These are phyloP conservation scores for Tolypocladium album DNA, from an alignment of 2,329 filamentous ascomycete species.

Conservation along the genomic window DNA sequence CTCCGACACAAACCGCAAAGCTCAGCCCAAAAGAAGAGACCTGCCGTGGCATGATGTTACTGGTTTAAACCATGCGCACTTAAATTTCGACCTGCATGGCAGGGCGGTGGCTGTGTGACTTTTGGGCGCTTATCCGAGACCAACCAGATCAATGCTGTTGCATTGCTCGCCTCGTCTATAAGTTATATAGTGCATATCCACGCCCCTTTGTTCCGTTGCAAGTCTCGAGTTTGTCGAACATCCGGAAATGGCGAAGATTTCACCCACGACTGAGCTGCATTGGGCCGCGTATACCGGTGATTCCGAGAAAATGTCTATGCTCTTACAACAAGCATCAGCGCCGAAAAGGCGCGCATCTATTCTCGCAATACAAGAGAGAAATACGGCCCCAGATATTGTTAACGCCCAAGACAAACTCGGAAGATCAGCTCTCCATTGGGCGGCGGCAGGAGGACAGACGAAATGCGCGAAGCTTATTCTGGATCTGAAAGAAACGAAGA, in stretches of 20 bases:
- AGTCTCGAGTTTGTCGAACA: background rate
- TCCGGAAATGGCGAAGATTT: background rate
- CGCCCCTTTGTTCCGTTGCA: background rate
- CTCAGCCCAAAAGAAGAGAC: background rate
- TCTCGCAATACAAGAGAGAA: background rate
- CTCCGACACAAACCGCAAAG: background rate
- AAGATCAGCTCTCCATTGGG: background rate
- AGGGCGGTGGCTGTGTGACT: no score
- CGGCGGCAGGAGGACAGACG: background rate
- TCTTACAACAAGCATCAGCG: background rate
- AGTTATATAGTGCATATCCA: background rate
- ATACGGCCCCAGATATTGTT: background rate
- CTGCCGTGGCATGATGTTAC: background rate
- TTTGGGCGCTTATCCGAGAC: background rate
- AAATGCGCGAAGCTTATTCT: background rate
- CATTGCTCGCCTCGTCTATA: background rate
- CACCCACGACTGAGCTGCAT: background rate
- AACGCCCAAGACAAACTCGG: background rate
- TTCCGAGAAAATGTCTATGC: background rate
- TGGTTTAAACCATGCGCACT: background rate
- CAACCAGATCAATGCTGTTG: background rate
- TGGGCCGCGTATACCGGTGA: background rate
- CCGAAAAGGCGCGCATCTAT: background rate
- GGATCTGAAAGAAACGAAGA: background rate
- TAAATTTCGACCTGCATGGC: no score